These are phyloP conservation scores for Cercospora zeina DNA, from an alignment of 2,329 filamentous ascomycete genomes.

Conservation along the genomic window DNA sequence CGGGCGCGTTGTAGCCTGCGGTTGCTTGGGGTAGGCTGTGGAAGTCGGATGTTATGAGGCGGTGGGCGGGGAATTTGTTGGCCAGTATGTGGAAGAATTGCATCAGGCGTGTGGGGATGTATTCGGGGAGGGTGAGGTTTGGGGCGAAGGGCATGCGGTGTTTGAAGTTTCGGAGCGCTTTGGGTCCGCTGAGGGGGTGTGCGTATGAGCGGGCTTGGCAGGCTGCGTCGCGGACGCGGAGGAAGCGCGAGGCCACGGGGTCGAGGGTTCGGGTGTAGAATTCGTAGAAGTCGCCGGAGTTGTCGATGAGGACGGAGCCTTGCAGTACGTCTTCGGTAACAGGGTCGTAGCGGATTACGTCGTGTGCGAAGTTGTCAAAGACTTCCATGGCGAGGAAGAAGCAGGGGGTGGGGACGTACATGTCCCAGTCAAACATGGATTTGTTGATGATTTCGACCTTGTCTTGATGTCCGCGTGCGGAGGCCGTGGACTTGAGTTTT, in stretches of 20 bases:
- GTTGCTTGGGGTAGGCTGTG: slow-evolving; percentile 80
- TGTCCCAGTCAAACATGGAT: slow-evolving; percentile 91
- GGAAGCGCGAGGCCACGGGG: slow-evolving; percentile 76
- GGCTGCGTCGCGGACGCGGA: slow-evolving; percentile 80
- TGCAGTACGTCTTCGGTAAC: slow-evolving; percentile 80
- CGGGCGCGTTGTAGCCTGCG: slow-evolving; percentile 82
- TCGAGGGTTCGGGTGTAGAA: slow-evolving; percentile 84
- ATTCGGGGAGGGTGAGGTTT: slow-evolving; percentile 82
- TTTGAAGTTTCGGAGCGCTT: slow-evolving; percentile 61
- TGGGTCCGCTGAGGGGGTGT: slow-evolving; percentile 59
- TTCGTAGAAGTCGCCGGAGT: slow-evolving; percentile 86
- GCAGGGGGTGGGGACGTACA: slow-evolving; percentile 85
- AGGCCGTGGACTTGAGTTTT: slow-evolving; percentile 66
- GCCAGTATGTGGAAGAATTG: slow-evolving; percentile 93
- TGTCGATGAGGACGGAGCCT: slow-evolving; percentile 83
- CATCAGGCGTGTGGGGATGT: slow-evolving; percentile 91
- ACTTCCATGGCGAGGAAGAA: slow-evolving; percentile 98
- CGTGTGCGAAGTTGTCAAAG: slow-evolving; percentile 97
- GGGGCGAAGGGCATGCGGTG: slow-evolving; percentile 67
- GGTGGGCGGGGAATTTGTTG: slow-evolving; percentile 84
- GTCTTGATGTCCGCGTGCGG: slow-evolving; percentile 71
- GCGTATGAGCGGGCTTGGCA: slow-evolving; percentile 59
- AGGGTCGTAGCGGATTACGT: slow-evolving; percentile 86
- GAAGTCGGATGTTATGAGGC: slow-evolving; percentile 88
- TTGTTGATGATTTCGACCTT: slow-evolving; percentile 94